Base-by-base conservation (phyloP, 345 rosid genomes). In the Passiflora organensis region DNA sequence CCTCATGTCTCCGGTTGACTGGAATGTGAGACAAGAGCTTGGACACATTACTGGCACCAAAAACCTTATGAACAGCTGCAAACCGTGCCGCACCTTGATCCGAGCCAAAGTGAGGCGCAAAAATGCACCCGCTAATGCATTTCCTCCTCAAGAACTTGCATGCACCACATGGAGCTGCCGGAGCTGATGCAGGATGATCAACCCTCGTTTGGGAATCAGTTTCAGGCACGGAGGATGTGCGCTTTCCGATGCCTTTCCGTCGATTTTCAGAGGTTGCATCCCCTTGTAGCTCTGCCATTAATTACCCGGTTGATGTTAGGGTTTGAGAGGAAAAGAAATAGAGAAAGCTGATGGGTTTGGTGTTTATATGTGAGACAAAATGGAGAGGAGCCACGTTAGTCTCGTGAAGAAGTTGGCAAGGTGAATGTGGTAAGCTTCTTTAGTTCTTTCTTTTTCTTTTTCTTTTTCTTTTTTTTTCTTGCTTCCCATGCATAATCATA, bases 31-130 rank as follows among this genome's bases (percentile, higher is more conserved):
- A 58, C 73, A 91, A 70, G 32, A 88, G 78, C 68, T 91, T 91
- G 3, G 96, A 91, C 20, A 86, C 96, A 16, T 91, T 91, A 50
- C 98, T 91, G 0, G 98, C 98, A 19, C 98, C 98, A 36, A 91
- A 91, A 1, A 91, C 91, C 75, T 88, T 91, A 74, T 91, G 98
- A 10, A 91, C 98, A 0, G 96, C 98, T 0, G 96, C 98, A 38
- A 91, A 91, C 80, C 85, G 73, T 43, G 98, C 98, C 0, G 96
- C 91, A 0, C 96, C 98, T 62, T 91, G 98, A 73, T 91, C 98
- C 0, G 96, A 73, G 15, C 93, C 82, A 9, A 91, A 91, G 70
- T 91, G 77, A 22, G 98, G 98, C 43, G 96, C 96, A 17, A 91
- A 91, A 5, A 91, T 88, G 79, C 98, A 91, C 39, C 98, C 96